These are phyloP conservation scores for Mariannaea elegans DNA, from an alignment of 2,329 filamentous ascomycete species.

Conservation along the genomic window DNA sequence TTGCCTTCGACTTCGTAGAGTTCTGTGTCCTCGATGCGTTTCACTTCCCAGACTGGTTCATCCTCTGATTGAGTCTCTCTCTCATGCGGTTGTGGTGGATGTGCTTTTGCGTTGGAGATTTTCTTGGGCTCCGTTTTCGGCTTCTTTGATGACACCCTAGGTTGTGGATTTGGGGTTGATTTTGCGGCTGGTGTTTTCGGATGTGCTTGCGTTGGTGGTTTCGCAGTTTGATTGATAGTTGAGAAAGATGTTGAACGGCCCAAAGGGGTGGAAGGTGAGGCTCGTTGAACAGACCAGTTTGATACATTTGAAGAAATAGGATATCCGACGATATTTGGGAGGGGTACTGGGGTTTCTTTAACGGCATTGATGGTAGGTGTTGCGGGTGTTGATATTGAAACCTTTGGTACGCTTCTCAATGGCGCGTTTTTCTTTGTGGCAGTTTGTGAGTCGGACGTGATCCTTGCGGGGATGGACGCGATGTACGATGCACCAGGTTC, in stretches of 20 bases:
- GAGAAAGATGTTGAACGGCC: conserved; percentile 13
- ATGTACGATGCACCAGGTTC: neutral
- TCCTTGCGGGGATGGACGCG: neutral
- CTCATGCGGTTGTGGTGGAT: neutral
- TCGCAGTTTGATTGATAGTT: conserved; percentile 5
- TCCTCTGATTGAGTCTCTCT: conserved; percentile 12
- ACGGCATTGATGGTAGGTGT: neutral
- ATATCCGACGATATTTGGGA: neutral
- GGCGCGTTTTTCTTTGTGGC: neutral
- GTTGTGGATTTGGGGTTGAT: conserved; percentile 3
- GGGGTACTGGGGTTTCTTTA: conserved; percentile 14
- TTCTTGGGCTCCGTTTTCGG: conserved; percentile 15
- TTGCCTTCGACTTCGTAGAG: conserved; percentile 48
- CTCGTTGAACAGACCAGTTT: neutral
- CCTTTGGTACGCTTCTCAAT: neutral
- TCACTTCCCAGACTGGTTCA: conserved; percentile 52
- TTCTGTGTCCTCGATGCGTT: conserved; percentile 54
- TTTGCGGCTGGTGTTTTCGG: conserved; percentile 2
- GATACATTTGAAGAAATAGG: neutral
- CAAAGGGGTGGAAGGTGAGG: conserved; percentile 13
- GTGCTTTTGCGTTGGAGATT: neutral
- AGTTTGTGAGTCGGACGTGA: neutral
- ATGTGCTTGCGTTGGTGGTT: conserved; percentile 3
- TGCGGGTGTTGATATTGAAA: neutral
- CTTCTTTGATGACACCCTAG: conserved; percentile 10